Conservation (phyloP, 2,329 filamentous ascomycete species). For the Madurella fahalii region DNA sequence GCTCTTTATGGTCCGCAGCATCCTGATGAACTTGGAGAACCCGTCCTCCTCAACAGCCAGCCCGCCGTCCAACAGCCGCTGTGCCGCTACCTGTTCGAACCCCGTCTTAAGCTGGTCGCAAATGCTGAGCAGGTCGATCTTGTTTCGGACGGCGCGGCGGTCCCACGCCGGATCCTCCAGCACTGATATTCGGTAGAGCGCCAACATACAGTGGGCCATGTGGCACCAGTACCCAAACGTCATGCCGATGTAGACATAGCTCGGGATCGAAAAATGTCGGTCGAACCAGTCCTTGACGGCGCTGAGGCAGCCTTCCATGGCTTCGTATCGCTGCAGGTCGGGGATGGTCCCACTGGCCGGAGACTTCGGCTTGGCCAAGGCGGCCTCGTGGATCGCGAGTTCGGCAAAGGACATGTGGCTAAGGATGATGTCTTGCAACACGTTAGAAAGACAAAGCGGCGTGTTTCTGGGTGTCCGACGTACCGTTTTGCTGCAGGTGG, state of each 20-base stretch:
- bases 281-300: constrained; percentile 33
- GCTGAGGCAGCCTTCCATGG: constrained; percentile 29
- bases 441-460: constrained; percentile 2
- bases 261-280: constrained; percentile 30
- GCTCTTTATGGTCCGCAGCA: constrained; percentile 18
- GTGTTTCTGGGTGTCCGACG: not conserved
- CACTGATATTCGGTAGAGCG: constrained; percentile 32
- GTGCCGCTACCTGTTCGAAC: constrained; percentile 20
- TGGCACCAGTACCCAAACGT: constrained; percentile 35
- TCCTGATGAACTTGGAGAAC: constrained; percentile 18
- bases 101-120: constrained; percentile 30
- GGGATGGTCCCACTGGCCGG: constrained; percentile 11
- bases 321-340: constrained; percentile 26
- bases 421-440: constrained; percentile 32
- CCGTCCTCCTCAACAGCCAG: constrained; percentile 20
- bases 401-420: constrained; percentile 36
- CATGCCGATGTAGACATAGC: constrained; percentile 29
- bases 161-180: constrained; percentile 39
- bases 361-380: constrained; percentile 19
- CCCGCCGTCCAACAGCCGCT: constrained; percentile 14
- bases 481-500: constrained; percentile 25
- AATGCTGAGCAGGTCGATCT: constrained; percentile 34
- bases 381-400: constrained; percentile 36
- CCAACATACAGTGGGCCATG: constrained; percentile 32
- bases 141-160: constrained; percentile 29